Conservation (phyloP, 371 early-diverging fungal genomes). For the Dinochytrium kinnereticum region DNA sequence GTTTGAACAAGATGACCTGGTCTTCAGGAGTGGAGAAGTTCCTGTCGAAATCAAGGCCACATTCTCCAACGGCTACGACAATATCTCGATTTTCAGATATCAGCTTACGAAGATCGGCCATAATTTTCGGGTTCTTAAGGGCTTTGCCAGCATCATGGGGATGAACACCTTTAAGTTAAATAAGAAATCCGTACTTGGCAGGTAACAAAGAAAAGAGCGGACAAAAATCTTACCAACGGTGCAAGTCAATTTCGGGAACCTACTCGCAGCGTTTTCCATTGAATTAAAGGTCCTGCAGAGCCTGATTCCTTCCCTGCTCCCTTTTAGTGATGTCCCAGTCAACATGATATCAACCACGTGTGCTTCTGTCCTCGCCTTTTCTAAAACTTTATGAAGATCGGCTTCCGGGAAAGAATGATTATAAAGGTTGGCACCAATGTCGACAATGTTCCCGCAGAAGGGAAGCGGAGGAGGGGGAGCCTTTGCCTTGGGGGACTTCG, state of each 20-base stretch:
- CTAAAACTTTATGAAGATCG: conserved; percentile 21
- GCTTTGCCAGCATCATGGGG: conserved; percentile 38
- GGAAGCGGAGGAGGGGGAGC: conserved; percentile 32
- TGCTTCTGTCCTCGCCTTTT: conserved; percentile 15
- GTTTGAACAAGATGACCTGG: conserved; percentile 52
- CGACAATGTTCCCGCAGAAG: conserved; percentile 35
- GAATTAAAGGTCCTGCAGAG: conserved; percentile 24
- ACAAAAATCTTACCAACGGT: conserved; percentile 25
- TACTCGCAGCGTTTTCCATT: neutral
- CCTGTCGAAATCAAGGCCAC: conserved; percentile 66
- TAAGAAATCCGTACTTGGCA: neutral
- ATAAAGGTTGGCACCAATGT: conserved; percentile 49
- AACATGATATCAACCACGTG: conserved; percentile 35
- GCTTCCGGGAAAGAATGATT: conserved; percentile 26
- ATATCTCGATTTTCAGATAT: conserved; percentile 27
- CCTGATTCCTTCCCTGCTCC: conserved; percentile 29
- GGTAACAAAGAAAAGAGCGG: neutral
- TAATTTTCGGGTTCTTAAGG: conserved; percentile 17
- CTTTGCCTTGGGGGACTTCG: conserved; percentile 2
- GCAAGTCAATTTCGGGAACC: conserved; percentile 30
- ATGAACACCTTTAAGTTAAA: conserved; percentile 33
- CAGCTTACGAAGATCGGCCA: conserved; percentile 17
- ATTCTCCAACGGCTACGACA: conserved; percentile 65
- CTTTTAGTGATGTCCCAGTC: conserved; percentile 41
- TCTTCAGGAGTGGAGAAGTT: conserved; percentile 49